Conservation (phyloP, 192 early-diverging fungal species). For the Physocladia obscura region DNA sequence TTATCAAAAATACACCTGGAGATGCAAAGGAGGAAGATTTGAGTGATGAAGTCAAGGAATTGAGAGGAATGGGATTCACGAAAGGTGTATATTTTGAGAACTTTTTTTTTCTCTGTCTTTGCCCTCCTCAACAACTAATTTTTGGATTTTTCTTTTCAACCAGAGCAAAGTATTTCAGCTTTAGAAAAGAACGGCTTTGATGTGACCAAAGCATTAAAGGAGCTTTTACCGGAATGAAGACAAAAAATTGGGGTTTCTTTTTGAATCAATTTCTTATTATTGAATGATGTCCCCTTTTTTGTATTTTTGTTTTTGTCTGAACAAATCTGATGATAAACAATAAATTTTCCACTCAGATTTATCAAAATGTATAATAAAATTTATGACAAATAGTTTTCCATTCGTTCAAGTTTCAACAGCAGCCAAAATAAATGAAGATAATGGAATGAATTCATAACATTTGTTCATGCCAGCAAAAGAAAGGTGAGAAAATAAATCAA, state of each 20-base stretch:
- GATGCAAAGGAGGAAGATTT: slow-evolving; percentile 23
- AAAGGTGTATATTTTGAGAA: slow-evolving; percentile 29
- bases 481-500: no score
- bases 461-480: no score
- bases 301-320: background rate
- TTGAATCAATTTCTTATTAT: background rate
- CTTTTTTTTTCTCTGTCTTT: background rate
- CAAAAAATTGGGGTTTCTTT: background rate
- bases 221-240: slow-evolving; percentile 18
- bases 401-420: no score
- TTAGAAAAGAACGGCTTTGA: slow-evolving; percentile 42
- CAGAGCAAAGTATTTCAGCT: slow-evolving; percentile 39
- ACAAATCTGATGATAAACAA: no score
- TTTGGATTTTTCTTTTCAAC: background rate
- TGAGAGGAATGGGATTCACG: slow-evolving; percentile 42
- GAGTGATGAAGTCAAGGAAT: slow-evolving; percentile 36
- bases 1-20: no score
- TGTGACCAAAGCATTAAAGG: slow-evolving; percentile 36
- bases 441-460: no score
- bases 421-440: no score
- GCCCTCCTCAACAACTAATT: background rate
- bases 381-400: no score
- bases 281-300: background rate
- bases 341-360: no score
- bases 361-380: no score